Percentiles rank a stretch among this genome's conserved stretches.
Evolutionary conservation across 768 basidiomycete genomes (phyloP).

Genomic region (Wakefieldia striispora): DNA sequence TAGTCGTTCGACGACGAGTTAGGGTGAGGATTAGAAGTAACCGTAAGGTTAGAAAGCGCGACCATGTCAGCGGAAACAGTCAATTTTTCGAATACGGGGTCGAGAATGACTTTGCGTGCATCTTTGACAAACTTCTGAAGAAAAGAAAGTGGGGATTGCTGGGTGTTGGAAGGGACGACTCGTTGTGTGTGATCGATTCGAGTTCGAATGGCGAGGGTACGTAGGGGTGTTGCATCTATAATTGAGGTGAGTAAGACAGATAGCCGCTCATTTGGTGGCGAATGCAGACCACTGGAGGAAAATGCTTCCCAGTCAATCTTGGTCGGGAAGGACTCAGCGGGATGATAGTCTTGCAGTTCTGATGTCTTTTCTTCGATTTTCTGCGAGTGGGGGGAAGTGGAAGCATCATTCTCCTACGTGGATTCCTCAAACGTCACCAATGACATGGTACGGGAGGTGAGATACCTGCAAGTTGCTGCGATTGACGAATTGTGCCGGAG

Average conservation of each 20-base stretch:
- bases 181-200: conserved; percentile 37
- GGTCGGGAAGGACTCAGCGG: conserved; percentile 39
- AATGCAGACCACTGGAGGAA: conserved; percentile 48
- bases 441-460: conserved; percentile 13
- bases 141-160: conserved; percentile 47
- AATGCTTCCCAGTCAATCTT: conserved; percentile 65
- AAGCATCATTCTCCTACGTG: conserved; percentile 10
- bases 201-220: conserved; percentile 43
- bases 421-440: conserved; percentile 14
- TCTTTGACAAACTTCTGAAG: conserved; percentile 59
- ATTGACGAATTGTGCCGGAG: conserved; percentile 35
- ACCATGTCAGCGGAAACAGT: conserved; percentile 15
- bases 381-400: conserved; percentile 27
- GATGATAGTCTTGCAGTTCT: conserved; percentile 43
- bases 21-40: conserved; percentile 27
- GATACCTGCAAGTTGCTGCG: conserved; percentile 37
- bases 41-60: conserved; percentile 25
- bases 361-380: conserved; percentile 38
- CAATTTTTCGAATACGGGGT: conserved; percentile 36
- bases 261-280: not conserved
- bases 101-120: conserved; percentile 49
- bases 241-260: conserved; percentile 8
- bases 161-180: conserved; percentile 37
- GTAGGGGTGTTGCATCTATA: conserved; percentile 55
- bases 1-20: conserved; percentile 23